phyloP scores from a whole-genome alignment of 495 filamentous ascomycete species.

The Hypoxylon cercidicola region DNA sequence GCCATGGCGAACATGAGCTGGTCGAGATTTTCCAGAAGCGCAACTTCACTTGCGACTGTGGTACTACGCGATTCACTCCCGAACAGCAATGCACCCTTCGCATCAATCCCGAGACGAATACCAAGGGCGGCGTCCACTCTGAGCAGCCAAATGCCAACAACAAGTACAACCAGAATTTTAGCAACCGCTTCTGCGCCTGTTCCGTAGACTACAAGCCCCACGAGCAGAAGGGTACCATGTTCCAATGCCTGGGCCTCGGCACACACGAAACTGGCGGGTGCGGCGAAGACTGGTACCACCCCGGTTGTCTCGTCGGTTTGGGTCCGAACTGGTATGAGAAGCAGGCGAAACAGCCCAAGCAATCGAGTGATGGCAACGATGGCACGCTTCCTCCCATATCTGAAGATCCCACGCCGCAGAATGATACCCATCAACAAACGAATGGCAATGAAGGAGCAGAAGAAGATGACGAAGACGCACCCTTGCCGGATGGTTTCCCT shows the following conservation, averaged over 20 bases:
- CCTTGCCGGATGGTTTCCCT: conserved; percentile 85
- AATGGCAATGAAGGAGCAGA: conserved; percentile 39
- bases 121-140: conserved; percentile 78
- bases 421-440: conserved; percentile 30
- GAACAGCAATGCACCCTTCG: conserved; percentile 80
- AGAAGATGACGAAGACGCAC: conserved; percentile 59
- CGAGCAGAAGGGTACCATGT: conserved; percentile 97
- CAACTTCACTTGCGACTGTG: conserved; percentile 96
- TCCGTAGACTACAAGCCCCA: conserved; percentile 84
- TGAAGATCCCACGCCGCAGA: conserved; percentile 45
- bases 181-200: conserved; percentile 92
- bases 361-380: conserved; percentile 33
- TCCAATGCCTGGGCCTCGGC: conserved; percentile 91
- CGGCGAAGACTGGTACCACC: conserved; percentile 99
- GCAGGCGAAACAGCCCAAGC: conserved; percentile 62
- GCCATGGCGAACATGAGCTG: conserved; percentile 92
- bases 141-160: conserved; percentile 78
- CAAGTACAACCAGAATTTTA: conserved; percentile 94
- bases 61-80: conserved; percentile 79
- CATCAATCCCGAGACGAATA: conserved; percentile 75
- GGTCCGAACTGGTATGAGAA: conserved; percentile 67
- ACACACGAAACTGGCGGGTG: conserved; percentile 84
- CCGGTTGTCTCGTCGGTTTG: conserved; percentile 88
- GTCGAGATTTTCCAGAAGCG: conserved; percentile 97
- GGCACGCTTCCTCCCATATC: conserved; percentile 51